A percentile compares a stretch with the other conserved stretches of the same genome.
These are phyloP conservation scores for Kregervanrija fluxuum DNA, from an alignment of 805 yeast genomes.

Conservation along the genomic window DNA sequence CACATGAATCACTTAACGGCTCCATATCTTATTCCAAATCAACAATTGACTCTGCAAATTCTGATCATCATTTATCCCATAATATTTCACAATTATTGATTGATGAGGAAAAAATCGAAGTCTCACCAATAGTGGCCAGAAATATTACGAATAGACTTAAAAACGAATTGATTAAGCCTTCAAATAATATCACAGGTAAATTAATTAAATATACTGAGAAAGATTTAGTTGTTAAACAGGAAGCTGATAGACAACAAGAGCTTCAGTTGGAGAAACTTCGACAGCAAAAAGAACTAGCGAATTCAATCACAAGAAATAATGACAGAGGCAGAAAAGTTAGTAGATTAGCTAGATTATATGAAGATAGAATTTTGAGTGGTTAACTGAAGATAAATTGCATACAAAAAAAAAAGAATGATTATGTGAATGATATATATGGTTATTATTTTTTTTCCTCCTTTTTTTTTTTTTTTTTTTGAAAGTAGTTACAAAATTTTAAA, in stretches of 20 bases:
- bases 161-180: conserved; percentile 6
- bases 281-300: conserved; percentile 14
- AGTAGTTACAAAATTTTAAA: too few species aligned
- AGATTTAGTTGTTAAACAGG: conserved; percentile 18
- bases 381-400: background rate
- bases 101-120: background rate
- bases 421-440: background rate
- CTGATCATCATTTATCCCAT: too few species aligned
- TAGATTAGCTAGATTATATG: conserved; percentile 42
- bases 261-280: conserved; percentile 2
- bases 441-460: too few species aligned
- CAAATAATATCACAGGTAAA: conserved; percentile 7
- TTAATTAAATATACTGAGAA: conserved; percentile 26
- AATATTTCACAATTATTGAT: too few species aligned
- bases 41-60: too few species aligned
- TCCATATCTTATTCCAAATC: too few species aligned
- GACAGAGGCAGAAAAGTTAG: conserved; percentile 43
- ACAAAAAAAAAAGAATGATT: background rate
- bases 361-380: conserved; percentile 31
- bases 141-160: conserved; percentile 5
- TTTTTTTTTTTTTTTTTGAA: too few species aligned
- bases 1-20: background rate
- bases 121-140: too few species aligned
- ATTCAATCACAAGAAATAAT: conserved; percentile 24
- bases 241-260: conserved; percentile 12